These are phyloP conservation scores for Psilocybe subaeruginosa DNA, from an alignment of 768 basidiomycete species.

Conservation along the genomic window DNA sequence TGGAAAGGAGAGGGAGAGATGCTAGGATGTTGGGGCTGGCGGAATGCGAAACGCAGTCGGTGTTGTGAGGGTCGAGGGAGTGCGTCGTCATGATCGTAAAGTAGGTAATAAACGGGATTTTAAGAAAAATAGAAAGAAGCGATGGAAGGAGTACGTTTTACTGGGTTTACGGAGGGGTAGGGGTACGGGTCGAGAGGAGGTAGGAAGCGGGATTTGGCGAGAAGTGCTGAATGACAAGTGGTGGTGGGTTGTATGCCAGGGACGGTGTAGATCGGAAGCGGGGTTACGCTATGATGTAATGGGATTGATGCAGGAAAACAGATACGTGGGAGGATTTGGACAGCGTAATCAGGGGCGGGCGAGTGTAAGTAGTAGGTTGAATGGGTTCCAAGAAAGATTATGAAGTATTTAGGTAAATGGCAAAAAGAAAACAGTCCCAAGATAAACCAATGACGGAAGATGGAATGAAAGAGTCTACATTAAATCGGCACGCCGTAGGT, in stretches of 20 bases:
- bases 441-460: conserved; percentile 2
- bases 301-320: not conserved
- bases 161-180: not conserved
- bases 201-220: no score
- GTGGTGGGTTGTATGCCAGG: not conserved
- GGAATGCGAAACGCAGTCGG: not conserved
- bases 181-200: no score
- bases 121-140: not conserved
- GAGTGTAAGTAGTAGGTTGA: not conserved
- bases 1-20: not conserved
- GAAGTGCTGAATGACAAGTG: no score
- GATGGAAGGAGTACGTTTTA: not conserved
- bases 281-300: not conserved
- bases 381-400: conserved; percentile 6
- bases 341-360: not conserved
- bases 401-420: not conserved
- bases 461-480: conserved; percentile 41
- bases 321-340: not conserved
- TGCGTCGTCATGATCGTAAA: conserved; percentile 15
- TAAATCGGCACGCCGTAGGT: conserved; percentile 70
- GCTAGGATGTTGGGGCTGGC: not conserved
- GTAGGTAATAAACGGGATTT: conserved; percentile 5
- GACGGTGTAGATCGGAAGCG: not conserved
- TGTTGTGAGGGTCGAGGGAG: not conserved
- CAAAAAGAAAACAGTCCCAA: conserved; percentile 12